These are phyloP conservation scores for Mycena albidolilacea DNA, from an alignment of 768 basidiomycete genomes.

Conservation along the genomic window DNA sequence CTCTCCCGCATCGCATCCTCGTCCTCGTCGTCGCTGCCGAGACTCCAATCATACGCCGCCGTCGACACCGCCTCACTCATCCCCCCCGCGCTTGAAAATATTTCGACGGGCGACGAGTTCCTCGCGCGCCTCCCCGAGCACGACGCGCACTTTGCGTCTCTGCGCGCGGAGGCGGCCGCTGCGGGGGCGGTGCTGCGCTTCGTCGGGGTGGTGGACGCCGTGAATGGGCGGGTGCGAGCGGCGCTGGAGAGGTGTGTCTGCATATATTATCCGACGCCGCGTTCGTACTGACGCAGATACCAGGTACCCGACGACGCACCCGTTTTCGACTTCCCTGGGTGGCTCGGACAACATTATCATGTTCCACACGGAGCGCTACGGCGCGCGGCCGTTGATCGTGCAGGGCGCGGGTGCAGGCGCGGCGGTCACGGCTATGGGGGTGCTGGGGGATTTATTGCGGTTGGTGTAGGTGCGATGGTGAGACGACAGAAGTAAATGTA, in stretches of 20 bases:
- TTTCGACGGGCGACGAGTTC: slow-evolving; percentile 86
- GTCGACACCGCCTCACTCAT: slow-evolving; percentile 91
- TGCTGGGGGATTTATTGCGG: slow-evolving; percentile 88
- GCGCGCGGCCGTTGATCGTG: slow-evolving; percentile 89
- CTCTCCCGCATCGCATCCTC: slow-evolving; percentile 79
- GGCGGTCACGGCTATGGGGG: slow-evolving; percentile 98
- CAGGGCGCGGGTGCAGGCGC: slow-evolving; percentile 99
- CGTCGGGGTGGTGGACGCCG: slow-evolving; percentile 93
- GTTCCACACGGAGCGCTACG: slow-evolving; percentile 96
- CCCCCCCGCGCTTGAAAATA: slow-evolving; percentile 77
- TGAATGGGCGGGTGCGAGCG: slow-evolving; percentile 80
- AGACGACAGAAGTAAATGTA: slow-evolving; percentile 1
- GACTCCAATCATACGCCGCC: slow-evolving; percentile 85
- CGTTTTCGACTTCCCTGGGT: slow-evolving; percentile 95
- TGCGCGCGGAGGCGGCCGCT: slow-evolving; percentile 83
- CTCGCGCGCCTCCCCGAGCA: slow-evolving; percentile 84
- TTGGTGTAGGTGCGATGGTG: slow-evolving; percentile 46
- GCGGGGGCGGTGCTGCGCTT: slow-evolving; percentile 92
- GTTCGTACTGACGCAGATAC: slow-evolving; percentile 45
- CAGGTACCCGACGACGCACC: slow-evolving; percentile 91
- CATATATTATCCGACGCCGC: background rate
- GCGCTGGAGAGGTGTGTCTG: slow-evolving; percentile 83
- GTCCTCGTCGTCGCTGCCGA: slow-evolving; percentile 55
- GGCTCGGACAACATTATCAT: slow-evolving; percentile 99
- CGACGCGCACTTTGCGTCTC: slow-evolving; percentile 82